Evolutionary conservation across 208 protist species (phyloP), one percentile per base, ranked within the genome.

Genomic region (Trypanosoma caninum): DNA sequence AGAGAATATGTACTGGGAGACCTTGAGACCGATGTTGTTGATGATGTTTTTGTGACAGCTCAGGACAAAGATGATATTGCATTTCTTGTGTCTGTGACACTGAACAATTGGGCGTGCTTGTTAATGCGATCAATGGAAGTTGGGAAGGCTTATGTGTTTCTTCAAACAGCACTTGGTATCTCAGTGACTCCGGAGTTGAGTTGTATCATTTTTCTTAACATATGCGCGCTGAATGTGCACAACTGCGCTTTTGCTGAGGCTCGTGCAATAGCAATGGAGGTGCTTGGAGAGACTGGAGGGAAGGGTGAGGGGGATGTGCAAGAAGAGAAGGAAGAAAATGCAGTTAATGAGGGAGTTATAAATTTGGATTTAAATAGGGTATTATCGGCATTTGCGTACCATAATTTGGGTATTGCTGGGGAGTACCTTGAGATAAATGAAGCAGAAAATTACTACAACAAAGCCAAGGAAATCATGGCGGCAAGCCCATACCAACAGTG

Each of bases 101-200:
- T 87, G 16, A 72, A 75, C 45, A 91, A 91, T 44, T 82, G 72
- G 71, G 71, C 70, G 2, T 85, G 80, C 33, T 42, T 87, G 25
- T 25, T 72, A 27, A 13, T 72, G 25, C 57, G 51, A 40, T 65
- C 50, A 28, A 58, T 56, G 31, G 42, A 65, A n/a, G 35, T 63
- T n/a, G 58, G 18, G 14, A 37, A 23, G 23, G 56, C 65, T 33
- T n/a, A 31, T n/a, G 41, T 22, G 2, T 53, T 65, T 37, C 31
- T 72, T 41, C 33, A 47, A 7, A 1, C 37, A n/a, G 65, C 65
- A 23, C 58, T 72, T 42, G 31, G 38, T 13, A 33, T 23, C 30
- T 33, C 47, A 25, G 30, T 52, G 6, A 10, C 41, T 31, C 20
- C 35, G 31, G 57, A 72, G 51, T 23, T 72, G n/a, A 50, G 11